Evolutionary conservation across 1,284 basidiomycete species (phyloP), one percentile per base, ranked within the genome.

Genomic region (Austroboletus novae-zelandiae): DNA sequence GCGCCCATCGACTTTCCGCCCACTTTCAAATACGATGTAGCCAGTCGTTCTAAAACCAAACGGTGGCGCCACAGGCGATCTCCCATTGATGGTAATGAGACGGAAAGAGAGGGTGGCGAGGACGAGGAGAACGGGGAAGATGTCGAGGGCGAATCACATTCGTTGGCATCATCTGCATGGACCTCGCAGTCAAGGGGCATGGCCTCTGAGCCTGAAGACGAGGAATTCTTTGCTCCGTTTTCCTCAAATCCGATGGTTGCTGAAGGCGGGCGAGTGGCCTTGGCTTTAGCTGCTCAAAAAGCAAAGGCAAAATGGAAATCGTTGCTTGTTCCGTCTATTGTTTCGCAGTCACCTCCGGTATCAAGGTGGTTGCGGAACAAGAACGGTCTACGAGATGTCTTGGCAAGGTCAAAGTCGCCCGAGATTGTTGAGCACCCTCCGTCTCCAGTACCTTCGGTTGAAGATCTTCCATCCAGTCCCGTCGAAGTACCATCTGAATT

Each of bases 11-110:
- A 79, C 53, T 91, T 92, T 56, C 83, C 88, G 6, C 89, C 89
- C 0, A 92, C 90, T 0, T 92, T 91, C 76, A 92, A 92, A 62
- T 92, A 91, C 58, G 84, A 92, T 55, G 86, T 92, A 10, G 65
- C 78, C 43, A 83, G 80, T 61, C 74, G 74, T 20, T 68, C 73
- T 15, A 83, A 74, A 60, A 73, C 67, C 29, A 71, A 64, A 54
- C 69, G 65, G 43, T 59, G 64, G 20, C 66, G 67, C 15, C 70
- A 71, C 57, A 71, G 68, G 56, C 70, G 61, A 40, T 54, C 60
- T 50, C 42, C 68, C 49, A 43, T 68, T 65, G 56, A 67, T 46
- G 68, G 61, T 9, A 63, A 64, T 17, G 61, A 61, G 10, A 65
- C 69, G 0, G 68, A 66, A n/a, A 65, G 64, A 43, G 63, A 66